Conservation (phyloP, 139 green algal genomes). For the Mesotaenium endlicherianum region DNA sequence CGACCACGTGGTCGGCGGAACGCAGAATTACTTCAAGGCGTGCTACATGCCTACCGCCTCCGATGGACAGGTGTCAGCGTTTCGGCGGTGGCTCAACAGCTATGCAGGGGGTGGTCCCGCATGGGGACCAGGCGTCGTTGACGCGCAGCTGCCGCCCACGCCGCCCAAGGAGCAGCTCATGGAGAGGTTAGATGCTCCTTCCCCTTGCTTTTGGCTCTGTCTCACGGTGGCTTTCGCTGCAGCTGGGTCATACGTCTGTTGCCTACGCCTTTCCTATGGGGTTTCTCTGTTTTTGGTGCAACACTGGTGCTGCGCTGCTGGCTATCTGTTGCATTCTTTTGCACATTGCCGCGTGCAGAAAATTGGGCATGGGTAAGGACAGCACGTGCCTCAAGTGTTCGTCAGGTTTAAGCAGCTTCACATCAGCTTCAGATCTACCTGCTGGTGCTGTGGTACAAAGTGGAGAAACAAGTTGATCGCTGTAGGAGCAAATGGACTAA, state of each 20-base stretch:
- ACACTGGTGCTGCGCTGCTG: neutral
- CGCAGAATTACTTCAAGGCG: neutral
- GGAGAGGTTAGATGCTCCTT: conserved; percentile 19
- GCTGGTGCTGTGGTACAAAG: neutral
- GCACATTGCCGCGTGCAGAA: no score
- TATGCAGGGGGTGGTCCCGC: neutral
- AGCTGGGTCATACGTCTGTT: no score
- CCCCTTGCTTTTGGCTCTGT: neutral
- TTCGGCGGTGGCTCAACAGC: conserved; percentile 28
- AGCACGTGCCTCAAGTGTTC: no score
- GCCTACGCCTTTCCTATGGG: no score
- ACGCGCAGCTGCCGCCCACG: conserved; percentile 5
- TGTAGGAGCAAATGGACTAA: neutral
- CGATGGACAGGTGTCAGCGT: conserved; percentile 35
- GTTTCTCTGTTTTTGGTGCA: neutral
- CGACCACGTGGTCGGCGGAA: neutral
- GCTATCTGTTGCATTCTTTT: no score
- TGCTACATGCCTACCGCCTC: conserved; percentile 21
- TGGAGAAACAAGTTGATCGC: neutral
- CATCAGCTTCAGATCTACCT: no score
- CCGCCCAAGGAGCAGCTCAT: conserved; percentile 23
- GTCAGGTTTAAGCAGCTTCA: no score
- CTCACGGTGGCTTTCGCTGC: neutral
- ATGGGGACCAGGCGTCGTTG: neutral
- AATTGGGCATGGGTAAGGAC: no score